Conservation (phyloP, 495 filamentous ascomycete species). For the Neurospora sp. region DNA sequence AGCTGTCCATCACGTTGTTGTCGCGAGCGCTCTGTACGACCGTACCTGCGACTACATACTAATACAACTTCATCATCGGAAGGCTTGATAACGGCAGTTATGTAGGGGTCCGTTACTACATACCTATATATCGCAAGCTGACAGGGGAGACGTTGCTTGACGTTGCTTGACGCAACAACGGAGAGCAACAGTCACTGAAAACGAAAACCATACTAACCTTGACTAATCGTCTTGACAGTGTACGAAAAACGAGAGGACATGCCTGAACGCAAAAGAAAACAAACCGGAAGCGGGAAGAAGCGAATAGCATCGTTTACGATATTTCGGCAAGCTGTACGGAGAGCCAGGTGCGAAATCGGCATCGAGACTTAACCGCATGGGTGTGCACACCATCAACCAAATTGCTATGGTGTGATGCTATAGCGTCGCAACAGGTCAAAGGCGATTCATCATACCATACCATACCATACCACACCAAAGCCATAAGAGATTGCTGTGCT, state of each 20-base stretch:
- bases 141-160: not conserved
- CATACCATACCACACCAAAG: not conserved
- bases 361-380: not conserved
- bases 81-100: not conserved
- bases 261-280: slow-evolving; percentile 1
- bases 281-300: slow-evolving; percentile 8
- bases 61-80: not conserved
- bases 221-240: not conserved
- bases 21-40: not conserved
- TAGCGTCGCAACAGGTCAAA: not conserved
- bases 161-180: not conserved
- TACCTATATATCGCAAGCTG: not conserved
- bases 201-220: not conserved
- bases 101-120: not conserved
- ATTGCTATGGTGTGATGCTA: slow-evolving; percentile 1
- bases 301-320: not conserved
- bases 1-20: not conserved
- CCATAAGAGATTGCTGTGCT: not conserved
- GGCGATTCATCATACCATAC: not conserved
- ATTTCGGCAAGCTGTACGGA: not conserved
- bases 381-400: not conserved
- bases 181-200: not conserved
- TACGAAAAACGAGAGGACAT: not conserved
- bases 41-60: not conserved
- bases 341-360: slow-evolving; percentile 1